These are phyloP conservation scores for Lachnellula cervina DNA, from an alignment of 2,329 filamentous ascomycete species.

Conservation along the genomic window DNA sequence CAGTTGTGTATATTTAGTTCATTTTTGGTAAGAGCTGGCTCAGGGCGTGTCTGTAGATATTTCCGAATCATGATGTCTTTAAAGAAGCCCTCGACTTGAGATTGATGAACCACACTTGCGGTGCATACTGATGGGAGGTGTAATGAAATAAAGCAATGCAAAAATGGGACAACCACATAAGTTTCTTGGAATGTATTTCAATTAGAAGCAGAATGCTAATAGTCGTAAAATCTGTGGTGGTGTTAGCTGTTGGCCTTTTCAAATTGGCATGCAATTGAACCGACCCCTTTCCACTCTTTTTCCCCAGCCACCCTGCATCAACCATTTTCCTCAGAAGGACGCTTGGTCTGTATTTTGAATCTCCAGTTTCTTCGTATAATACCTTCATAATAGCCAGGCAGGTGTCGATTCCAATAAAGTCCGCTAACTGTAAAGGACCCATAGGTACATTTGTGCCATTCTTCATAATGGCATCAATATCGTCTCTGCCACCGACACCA, in stretches of 20 bases:
- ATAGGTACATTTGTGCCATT: constrained; percentile 98
- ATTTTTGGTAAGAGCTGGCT: constrained; percentile 16
- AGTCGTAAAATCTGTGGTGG: constrained; percentile 29
- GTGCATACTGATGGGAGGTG: background rate
- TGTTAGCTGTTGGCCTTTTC: constrained; percentile 14
- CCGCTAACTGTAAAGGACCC: constrained; percentile 88
- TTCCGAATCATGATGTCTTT: constrained; percentile 14
- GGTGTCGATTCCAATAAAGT: constrained; percentile 96
- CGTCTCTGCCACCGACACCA: constrained; percentile 78
- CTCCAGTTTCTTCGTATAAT: constrained; percentile 82
- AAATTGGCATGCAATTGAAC: constrained; percentile 4
- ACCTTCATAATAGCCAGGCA: constrained; percentile 98
- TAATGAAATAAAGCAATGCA: background rate
- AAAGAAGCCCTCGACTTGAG: background rate
- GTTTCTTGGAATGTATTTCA: background rate
- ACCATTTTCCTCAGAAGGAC: constrained; percentile 92
- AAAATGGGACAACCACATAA: background rate
- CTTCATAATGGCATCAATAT: constrained; percentile 98
- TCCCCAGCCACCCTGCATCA: constrained; percentile 93
- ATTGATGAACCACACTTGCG: background rate
- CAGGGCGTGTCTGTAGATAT: constrained; percentile 19
- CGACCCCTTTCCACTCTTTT: constrained; percentile 87
- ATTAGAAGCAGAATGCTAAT: constrained; percentile 15
- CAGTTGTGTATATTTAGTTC: constrained; percentile 19
- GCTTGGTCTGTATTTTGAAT: constrained; percentile 90